These are phyloP conservation scores for Talaromyces pinophilus DNA, from an alignment of 2,329 filamentous ascomycete species.

Conservation along the genomic window DNA sequence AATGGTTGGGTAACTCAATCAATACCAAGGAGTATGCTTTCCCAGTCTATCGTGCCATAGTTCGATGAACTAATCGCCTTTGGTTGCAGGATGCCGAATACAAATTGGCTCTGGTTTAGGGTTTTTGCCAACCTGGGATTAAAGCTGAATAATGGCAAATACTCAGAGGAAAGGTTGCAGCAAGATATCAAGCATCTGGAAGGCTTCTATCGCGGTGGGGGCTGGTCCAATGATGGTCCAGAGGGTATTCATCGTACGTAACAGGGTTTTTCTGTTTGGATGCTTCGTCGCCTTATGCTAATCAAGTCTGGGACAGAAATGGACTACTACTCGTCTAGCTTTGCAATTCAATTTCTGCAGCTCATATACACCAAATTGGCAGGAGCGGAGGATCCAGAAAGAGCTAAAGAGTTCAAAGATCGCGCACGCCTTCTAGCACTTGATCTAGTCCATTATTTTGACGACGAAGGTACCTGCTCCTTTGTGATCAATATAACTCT, in stretches of 20 bases:
- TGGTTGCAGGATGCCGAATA: constrained; percentile 3
- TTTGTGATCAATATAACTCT: neutral
- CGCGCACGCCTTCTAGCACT: constrained; percentile 25
- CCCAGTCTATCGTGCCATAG: neutral
- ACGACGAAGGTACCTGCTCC: constrained; percentile 15
- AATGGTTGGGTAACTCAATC: constrained; percentile 2
- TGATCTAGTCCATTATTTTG: constrained; percentile 26
- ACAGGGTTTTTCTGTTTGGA: neutral
- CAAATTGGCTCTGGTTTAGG: constrained; percentile 15
- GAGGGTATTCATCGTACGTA: constrained; percentile 1
- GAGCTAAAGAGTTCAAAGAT: constrained; percentile 18
- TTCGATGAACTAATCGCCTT: neutral
- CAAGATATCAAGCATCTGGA: constrained; percentile 11
- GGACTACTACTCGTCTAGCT: constrained; percentile 17
- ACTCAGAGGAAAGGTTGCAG: neutral
- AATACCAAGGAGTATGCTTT: neutral
- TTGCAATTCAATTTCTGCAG: constrained; percentile 13
- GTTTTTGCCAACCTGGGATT: constrained; percentile 12
- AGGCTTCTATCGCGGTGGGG: constrained; percentile 11
- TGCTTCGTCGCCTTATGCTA: neutral
- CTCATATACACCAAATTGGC: constrained; percentile 2
- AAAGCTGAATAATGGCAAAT: constrained; percentile 1
- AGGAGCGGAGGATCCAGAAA: neutral
- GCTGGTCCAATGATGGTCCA: constrained; percentile 14
- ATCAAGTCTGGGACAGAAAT: neutral